Evolutionary conservation across 2,329 filamentous ascomycete species (phyloP), one percentile per base, ranked within the genome.

Genomic region (Diaporthe nobilis): DNA sequence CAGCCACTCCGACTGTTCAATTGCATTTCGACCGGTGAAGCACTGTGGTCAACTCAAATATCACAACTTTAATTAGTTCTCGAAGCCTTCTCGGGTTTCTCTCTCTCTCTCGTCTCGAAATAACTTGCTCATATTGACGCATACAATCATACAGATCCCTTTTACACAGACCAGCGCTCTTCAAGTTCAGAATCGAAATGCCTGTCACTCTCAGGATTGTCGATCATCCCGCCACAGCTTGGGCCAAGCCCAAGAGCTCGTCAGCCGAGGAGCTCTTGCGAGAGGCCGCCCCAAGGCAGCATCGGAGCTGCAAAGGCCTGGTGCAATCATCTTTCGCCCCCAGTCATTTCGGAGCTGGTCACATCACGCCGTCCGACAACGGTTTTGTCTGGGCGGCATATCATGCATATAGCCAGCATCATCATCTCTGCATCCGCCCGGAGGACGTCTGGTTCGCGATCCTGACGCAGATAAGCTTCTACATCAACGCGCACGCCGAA

Each of bases 391-490:
- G 83, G 71, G 79, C 82, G 42, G 81, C 81, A 68, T 79, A 85
- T 28, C 72, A 81, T 10, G 85, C 85, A 17, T 87, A 87, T 77
- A 83, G 82, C 76, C 60, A 81, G 8, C 84, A 87, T 75, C 84
- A 86, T 72, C 83, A 86, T 74, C 82, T 90, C 3, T 79, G 79
- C 4, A 78, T 89, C 61, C 85, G 87, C 4, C 87, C 87, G 2
- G 87, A 89, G 65, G 87, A 89, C 77, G 80, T 89, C 39, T 90
- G 87, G 87, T 81, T 87, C 71, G 82, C 86, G 39, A 87, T 89
- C 76, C 78, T 89, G 13, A 81, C 83, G 1, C 87, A 89, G 77
- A 78, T 88, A 28, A 84, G 81, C 77, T 81, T 85, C 74, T 88
- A 82, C 77, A 80, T 89, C 76, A 87, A 87, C 74, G 82, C 78